Evolutionary conservation across 441 rosid species (phyloP), one percentile per base, ranked within the genome.

Genomic region (Erodium chrysanthum): DNA sequence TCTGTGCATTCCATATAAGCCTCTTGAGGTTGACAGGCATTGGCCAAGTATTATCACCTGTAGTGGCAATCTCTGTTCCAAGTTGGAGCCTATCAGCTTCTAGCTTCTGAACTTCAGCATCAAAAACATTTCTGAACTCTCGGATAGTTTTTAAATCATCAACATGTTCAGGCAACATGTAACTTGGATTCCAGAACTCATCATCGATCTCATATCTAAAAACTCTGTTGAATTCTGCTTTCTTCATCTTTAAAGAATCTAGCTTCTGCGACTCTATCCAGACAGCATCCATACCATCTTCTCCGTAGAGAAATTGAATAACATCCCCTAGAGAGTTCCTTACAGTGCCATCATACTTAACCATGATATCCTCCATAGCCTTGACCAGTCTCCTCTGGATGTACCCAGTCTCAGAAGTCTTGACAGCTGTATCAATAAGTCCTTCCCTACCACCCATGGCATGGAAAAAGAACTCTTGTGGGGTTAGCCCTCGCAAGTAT

Each of bases 401-500:
- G 79, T 94, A 91, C 59, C 99, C 99, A 76, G 99, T 91, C 76
- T 94, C 97, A 76, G 97, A 94, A 71, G 97, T 94, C 82, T 94
- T 94, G 68, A 94, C 99, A 18, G 99, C 97, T 50, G 97, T 94
- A 82, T 94, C 97, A 42, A 94, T 91, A 66, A 94, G 96, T 84
- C 99, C 99, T 84, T 94, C 99, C 77, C 99, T 85, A 87, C 99
- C 99, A 81, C 99, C 99, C 99, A 94, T 94, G 1, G 99, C 97
- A 76, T 94, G 98, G 74, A 94, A 94, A 80, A 94, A 91, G 87
- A 91, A 94, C 79, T 94, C 99, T 69, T 94, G 99, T 2, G 99
- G 99, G 46, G 99, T 94, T 88, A 94, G 78, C 61, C 99, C 99
- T 75, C 99, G 94, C 44, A 94, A 79, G 75, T 94, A 94, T 0